These are phyloP conservation scores for Papilionanthe hybrid DNA, from an alignment of 116 monocot genomes.

Conservation along the genomic window DNA sequence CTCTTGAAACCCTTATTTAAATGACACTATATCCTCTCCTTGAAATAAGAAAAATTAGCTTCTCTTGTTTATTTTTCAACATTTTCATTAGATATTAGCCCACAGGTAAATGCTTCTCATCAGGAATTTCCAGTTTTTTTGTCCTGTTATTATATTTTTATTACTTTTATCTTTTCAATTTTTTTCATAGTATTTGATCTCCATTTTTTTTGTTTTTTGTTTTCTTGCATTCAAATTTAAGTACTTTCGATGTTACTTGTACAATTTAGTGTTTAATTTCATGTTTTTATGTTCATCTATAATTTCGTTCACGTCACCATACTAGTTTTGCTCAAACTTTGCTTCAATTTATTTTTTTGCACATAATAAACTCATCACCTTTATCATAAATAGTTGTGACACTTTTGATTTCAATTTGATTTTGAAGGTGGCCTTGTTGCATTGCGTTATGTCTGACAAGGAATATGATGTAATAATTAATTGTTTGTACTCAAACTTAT, in stretches of 20 bases:
- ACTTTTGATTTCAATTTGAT: not conserved
- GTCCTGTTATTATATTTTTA: not conserved
- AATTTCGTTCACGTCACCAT: not conserved
- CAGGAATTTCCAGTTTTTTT: not conserved
- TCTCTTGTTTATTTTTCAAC: no score
- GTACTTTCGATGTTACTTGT: not conserved
- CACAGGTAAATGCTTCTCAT: not conserved
- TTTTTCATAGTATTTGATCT: not conserved
- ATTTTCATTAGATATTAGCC: not conserved
- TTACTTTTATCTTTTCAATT: not conserved
- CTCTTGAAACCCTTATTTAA: no score
- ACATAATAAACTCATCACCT: no score
- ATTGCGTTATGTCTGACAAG: slow-evolving; percentile 78
- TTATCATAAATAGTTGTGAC: not conserved
- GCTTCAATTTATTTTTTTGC: not conserved
- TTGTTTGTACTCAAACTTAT: slow-evolving; percentile 72
- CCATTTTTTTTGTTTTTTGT: not conserved
- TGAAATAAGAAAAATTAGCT: no score
- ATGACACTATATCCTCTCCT: no score
- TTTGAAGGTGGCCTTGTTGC: slow-evolving; percentile 77
- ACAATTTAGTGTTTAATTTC: not conserved
- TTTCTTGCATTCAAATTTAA: not conserved
- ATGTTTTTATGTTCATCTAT: not conserved
- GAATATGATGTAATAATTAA: slow-evolving; percentile 86
- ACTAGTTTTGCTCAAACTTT: not conserved